Conservation (phyloP, 2,329 filamentous ascomycete species). For the Paradendryphiella salina region DNA sequence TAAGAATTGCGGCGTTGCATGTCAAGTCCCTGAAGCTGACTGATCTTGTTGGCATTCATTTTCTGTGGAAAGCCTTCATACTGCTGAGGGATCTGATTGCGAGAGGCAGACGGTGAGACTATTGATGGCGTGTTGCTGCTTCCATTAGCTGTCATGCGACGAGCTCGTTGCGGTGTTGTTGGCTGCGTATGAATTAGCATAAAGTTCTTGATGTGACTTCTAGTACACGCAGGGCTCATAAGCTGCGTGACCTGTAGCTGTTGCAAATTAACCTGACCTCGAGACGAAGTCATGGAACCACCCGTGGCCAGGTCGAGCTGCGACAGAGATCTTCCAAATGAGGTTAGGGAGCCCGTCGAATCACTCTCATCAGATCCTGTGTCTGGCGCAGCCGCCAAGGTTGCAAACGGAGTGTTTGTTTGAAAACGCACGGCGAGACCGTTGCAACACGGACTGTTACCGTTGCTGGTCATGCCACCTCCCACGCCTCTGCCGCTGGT, state of each 20-base stretch:
- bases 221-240: slow-evolving; percentile 10
- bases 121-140: background rate
- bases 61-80: slow-evolving; percentile 11
- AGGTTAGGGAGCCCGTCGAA: slow-evolving; percentile 14
- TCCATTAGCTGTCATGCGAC: background rate
- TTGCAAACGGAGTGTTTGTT: slow-evolving; percentile 7
- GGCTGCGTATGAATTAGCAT: slow-evolving; percentile 1
- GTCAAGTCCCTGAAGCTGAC: background rate
- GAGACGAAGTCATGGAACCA: background rate
- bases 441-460: background rate
- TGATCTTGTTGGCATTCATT: background rate
- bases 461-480: background rate
- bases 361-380: slow-evolving; percentile 14
- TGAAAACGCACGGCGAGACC: slow-evolving; percentile 4
- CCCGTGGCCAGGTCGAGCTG: background rate
- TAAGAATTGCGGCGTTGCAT: slow-evolving; percentile 8
- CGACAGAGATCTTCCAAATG: slow-evolving; percentile 18
- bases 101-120: background rate
- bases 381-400: slow-evolving; percentile 5
- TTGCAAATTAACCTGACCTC: slow-evolving; percentile 1
- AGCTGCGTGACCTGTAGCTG: slow-evolving; percentile 5
- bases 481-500: slow-evolving; percentile 1
- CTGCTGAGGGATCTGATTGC: background rate
- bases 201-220: background rate
- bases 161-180: slow-evolving; percentile 10